phyloP scores from a whole-genome alignment of 164 flowering plant species.

The Echeveria elegans region DNA sequence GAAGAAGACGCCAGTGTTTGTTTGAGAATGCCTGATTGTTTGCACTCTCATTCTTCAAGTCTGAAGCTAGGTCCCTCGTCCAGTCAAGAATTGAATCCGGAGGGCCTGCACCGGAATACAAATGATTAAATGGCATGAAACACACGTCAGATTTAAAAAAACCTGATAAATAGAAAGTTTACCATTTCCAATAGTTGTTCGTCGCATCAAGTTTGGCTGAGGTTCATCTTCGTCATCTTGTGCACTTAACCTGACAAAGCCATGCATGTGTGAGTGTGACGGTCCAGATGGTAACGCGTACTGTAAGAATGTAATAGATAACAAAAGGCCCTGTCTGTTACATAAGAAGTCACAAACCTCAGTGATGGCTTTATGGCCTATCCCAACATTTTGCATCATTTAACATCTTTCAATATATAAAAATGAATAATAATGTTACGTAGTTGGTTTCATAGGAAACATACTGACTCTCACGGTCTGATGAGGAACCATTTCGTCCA shows the following conservation, averaged over 20 bases:
- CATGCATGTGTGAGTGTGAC: background rate
- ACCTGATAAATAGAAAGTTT: constrained; percentile 6
- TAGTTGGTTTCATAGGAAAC: constrained; percentile 20
- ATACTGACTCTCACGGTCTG: constrained; percentile 97
- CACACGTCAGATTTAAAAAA: background rate
- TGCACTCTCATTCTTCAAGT: constrained; percentile 54
- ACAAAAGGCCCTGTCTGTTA: background rate
- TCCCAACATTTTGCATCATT: background rate
- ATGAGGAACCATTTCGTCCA: constrained; percentile 77
- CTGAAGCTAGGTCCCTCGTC: constrained; percentile 73
- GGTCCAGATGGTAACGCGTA: background rate
- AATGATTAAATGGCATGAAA: constrained; percentile 6
- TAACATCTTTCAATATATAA: background rate
- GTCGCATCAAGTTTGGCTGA: constrained; percentile 42
- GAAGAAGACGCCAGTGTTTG: constrained; percentile 96
- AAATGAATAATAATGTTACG: background rate
- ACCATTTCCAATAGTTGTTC: constrained; percentile 99
- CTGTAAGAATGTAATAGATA: background rate
- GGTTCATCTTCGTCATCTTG: constrained; percentile 85
- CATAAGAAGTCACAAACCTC: background rate
- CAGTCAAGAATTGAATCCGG: constrained; percentile 93
- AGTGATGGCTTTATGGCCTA: background rate
- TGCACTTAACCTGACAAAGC: constrained; percentile 62
- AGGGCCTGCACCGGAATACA: constrained; percentile 43
- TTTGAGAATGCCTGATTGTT: constrained; percentile 77